Percentiles rank a stretch among this genome's conserved stretches.
Conservation (phyloP, 1,139 yeast genomes). For the Pichia sp. region DNA sequence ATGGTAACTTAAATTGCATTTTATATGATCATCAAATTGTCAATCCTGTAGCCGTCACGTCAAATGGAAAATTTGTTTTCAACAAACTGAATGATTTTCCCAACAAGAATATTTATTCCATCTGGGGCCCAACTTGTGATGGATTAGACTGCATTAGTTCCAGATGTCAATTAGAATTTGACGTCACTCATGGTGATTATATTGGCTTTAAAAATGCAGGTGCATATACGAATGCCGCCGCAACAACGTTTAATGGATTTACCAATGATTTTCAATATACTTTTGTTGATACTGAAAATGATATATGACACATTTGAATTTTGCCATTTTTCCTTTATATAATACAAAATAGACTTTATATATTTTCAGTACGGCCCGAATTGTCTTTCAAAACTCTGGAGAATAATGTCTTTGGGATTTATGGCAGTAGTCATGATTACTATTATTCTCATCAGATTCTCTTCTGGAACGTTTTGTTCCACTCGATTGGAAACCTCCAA, state of each 20-base stretch:
- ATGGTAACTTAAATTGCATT: constrained; percentile 92
- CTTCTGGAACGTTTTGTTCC: constrained; percentile 12
- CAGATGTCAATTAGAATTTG: constrained; percentile 43
- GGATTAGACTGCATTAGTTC: constrained; percentile 80
- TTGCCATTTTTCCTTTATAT: too few relatives aligned
- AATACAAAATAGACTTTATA: too few relatives aligned
- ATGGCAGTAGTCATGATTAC: neutral
- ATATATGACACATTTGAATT: too few relatives aligned
- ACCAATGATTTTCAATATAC: constrained; percentile 26
- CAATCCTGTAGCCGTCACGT: constrained; percentile 54
- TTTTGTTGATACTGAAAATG: constrained; percentile 16
- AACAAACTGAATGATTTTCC: neutral
- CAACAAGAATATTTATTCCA: constrained; percentile 38
- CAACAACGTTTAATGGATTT: constrained; percentile 86
- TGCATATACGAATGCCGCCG: constrained; percentile 91
- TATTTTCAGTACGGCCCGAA: too few relatives aligned
- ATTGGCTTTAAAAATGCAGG: constrained; percentile 77
- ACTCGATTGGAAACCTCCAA: constrained; percentile 10
- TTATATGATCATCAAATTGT: constrained; percentile 89
- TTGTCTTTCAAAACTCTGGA: neutral
- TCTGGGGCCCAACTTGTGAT: constrained; percentile 99
- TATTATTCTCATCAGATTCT: constrained; percentile 4
- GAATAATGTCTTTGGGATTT: neutral
- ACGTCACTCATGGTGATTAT: constrained; percentile 86
- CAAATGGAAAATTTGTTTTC: constrained; percentile 36